phyloP scores from a whole-genome alignment of 1,139 yeast genomes.

The Pichia norvegensis region DNA sequence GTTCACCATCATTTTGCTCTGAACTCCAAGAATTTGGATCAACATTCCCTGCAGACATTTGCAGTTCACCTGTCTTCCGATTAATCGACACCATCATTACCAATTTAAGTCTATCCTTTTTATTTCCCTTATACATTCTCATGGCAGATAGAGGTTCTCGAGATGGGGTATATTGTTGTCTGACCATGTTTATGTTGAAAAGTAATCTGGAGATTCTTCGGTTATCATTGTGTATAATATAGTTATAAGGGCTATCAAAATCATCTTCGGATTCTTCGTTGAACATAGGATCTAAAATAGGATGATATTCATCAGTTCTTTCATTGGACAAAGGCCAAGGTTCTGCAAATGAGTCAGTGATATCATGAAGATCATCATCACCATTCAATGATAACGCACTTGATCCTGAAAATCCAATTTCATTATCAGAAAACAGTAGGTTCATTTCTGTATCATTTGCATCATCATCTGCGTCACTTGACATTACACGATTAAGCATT shows the following conservation, averaged over 20 bases:
- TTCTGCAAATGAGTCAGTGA: slow-evolving; percentile 8
- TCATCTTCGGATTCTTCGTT: slow-evolving; percentile 20
- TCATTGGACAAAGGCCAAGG: slow-evolving; percentile 12
- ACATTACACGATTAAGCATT: neutral
- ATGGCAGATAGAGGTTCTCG: slow-evolving; percentile 20
- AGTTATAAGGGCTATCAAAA: slow-evolving; percentile 20
- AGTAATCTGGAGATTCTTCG: slow-evolving; percentile 23
- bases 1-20: slow-evolving; percentile 27
- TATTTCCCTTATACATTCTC: slow-evolving; percentile 20
- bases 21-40: slow-evolving; percentile 28
- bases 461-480: neutral
- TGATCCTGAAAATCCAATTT: neutral
- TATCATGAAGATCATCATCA: slow-evolving; percentile 10
- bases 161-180: slow-evolving; percentile 23
- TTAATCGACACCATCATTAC: slow-evolving; percentile 23
- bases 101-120: slow-evolving; percentile 16
- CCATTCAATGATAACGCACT: neutral
- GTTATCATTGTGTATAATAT: slow-evolving; percentile 23
- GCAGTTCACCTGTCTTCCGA: slow-evolving; percentile 28
- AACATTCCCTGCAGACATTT: slow-evolving; percentile 26
- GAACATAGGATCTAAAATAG: slow-evolving; percentile 9
- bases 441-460: neutral
- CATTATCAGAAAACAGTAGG: neutral
- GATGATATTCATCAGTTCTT: slow-evolving; percentile 6
- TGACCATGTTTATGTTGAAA: slow-evolving; percentile 20